Conservation (phyloP, 345 rosid species). For the Camelina laxa region DNA sequence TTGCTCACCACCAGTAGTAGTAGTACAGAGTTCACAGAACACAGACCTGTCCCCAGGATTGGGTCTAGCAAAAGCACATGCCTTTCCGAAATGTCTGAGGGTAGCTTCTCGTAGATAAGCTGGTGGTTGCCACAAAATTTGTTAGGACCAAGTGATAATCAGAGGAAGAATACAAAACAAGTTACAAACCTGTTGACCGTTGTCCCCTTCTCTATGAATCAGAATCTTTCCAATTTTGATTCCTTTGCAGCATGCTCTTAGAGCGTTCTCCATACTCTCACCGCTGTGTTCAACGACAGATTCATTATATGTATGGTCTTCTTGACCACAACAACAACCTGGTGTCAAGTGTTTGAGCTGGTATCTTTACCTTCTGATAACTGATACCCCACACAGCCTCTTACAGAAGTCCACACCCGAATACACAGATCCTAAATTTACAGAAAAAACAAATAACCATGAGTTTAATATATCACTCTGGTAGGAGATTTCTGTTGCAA, state of each 20-base stretch:
- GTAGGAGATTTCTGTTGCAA: neutral
- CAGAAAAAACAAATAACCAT: neutral
- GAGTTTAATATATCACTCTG: neutral
- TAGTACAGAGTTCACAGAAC: slow-evolving; percentile 3
- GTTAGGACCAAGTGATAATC: slow-evolving; percentile 13
- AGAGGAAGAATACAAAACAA: slow-evolving; percentile 44
- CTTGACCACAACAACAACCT: too few relatives aligned
- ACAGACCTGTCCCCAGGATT: slow-evolving; percentile 88
- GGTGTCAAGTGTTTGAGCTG: neutral
- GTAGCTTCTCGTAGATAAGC: slow-evolving; percentile 90
- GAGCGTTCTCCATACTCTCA: slow-evolving; percentile 97
- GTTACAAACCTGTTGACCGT: slow-evolving; percentile 76
- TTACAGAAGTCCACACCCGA: slow-evolving; percentile 96
- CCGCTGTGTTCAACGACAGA: slow-evolving; percentile 52
- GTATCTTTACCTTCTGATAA: slow-evolving; percentile 74
- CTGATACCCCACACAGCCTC: slow-evolving; percentile 91
- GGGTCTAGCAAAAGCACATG: slow-evolving; percentile 92
- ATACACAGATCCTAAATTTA: slow-evolving; percentile 77
- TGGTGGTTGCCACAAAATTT: slow-evolving; percentile 34
- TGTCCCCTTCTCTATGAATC: slow-evolving; percentile 96
- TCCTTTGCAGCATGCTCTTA: slow-evolving; percentile 96
- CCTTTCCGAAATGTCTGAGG: slow-evolving; percentile 83
- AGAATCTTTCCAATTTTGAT: slow-evolving; percentile 94
- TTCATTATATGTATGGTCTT: neutral
- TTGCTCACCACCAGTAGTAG: neutral